A percentile compares a stretch with the other conserved stretches of the same genome.
Evolutionary conservation across 2,329 filamentous ascomycete genomes (phyloP).

Genomic region (Cordyceps cicadae): DNA sequence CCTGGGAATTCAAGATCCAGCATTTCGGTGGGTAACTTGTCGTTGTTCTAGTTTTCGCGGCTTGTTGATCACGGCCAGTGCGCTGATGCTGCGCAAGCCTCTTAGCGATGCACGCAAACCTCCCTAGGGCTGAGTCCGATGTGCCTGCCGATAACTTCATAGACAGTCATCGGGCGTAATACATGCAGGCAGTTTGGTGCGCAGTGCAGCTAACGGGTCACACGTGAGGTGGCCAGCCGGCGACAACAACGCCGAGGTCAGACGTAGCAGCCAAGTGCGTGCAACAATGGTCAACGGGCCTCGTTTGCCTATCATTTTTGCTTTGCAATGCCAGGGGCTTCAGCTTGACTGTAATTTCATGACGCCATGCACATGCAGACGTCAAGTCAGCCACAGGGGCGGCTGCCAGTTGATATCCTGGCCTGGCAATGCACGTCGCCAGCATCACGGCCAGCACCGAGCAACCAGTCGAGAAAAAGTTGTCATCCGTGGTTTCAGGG

Average conservation of each 20-base stretch:
- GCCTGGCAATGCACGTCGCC: not conserved
- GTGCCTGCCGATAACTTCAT: not conserved
- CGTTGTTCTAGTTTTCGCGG: not conserved
- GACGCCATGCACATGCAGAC: not conserved
- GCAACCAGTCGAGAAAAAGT: not conserved
- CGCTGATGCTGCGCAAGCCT: not conserved
- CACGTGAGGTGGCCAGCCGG: conserved; percentile 5
- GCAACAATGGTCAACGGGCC: conserved; percentile 3
- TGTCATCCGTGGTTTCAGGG: not conserved
- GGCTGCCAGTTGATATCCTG: not conserved
- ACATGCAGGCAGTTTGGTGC: not conserved
- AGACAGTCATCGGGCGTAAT: not conserved
- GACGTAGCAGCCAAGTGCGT: not conserved
- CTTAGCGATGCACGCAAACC: not conserved
- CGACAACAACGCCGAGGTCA: not conserved
- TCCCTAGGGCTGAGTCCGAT: not conserved
- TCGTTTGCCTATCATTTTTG: not conserved
- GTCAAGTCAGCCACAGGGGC: not conserved
- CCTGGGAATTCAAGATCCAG: not conserved
- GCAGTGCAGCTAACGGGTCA: not conserved
- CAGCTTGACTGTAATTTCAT: not conserved
- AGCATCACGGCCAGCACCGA: not conserved
- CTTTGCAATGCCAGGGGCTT: not conserved
- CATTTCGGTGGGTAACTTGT: not conserved
- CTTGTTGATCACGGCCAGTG: not conserved